Conservation (phyloP, 2,329 filamentous ascomycete genomes). For the Aspergillus sp. region DNA sequence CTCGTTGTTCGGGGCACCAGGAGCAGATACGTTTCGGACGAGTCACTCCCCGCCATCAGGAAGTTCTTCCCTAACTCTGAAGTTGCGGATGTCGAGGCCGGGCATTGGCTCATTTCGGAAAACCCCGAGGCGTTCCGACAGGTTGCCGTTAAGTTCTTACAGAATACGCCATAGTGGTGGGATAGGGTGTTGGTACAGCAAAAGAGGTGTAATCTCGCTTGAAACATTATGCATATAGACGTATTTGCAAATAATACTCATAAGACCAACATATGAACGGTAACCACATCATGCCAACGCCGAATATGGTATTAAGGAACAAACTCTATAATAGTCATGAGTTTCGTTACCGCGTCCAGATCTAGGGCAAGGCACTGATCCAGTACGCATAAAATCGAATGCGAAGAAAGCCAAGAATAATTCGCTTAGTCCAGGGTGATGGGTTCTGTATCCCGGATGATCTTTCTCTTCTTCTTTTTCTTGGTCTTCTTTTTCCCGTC, state of each 20-base stretch:
- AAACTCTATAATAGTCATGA: too few species aligned
- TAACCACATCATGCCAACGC: too few species aligned
- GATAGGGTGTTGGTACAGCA: not conserved
- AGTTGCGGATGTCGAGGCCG: constrained; percentile 35
- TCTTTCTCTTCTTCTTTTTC: constrained; percentile 13
- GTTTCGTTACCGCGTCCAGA: too few species aligned
- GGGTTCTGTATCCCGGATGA: not conserved
- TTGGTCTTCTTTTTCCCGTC: constrained; percentile 9
- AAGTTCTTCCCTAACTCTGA: constrained; percentile 37
- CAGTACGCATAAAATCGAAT: not conserved
- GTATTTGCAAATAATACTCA: too few species aligned
- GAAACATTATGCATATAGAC: not conserved
- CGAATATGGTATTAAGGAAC: too few species aligned
- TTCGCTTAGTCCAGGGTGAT: constrained; percentile 6
- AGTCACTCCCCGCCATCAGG: constrained; percentile 34
- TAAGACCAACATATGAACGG: too few species aligned
- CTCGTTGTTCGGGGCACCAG: constrained; percentile 59
- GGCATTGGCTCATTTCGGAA: constrained; percentile 42
- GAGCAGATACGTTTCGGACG: constrained; percentile 35
- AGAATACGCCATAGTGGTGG: constrained; percentile 11
- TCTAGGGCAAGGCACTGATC: too few species aligned
- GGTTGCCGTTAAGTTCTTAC: constrained; percentile 30
- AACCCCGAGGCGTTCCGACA: constrained; percentile 38
- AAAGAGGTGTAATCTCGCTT: not conserved
- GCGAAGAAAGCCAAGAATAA: not conserved